Base-by-base conservation (phyloP, 2,329 filamentous ascomycete species). In the Ustilaginoidea virens region DNA sequence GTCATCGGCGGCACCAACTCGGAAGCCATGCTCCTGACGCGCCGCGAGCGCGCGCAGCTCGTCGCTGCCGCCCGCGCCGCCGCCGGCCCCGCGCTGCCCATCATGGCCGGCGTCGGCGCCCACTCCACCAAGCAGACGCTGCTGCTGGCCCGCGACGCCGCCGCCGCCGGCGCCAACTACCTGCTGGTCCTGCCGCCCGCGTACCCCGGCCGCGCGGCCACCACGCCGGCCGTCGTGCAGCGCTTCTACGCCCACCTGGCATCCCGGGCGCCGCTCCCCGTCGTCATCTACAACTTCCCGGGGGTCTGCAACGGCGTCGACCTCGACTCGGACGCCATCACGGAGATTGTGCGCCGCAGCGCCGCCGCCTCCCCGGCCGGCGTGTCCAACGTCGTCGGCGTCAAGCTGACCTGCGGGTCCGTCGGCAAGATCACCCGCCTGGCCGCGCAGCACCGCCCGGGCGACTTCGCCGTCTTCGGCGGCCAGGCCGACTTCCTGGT, bases 81-180 rank as follows among this genome's bases (percentile, higher is more conserved):
- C 28, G 77, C 92, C 27, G 85, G 86, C 0, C 80, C 82, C 0
- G 76, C 87, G 51, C 93, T 87, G 52, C 85, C 86, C 17, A 63
- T 93, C 39, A 85, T 90, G 63, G 85, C 28, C 56, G 74, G 74
- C 19, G 67, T 72, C 5, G 63, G 70, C 12, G 71, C 66, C 1
- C 73, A 78, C 47, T 75, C 69, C 11, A 77, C 69, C 3, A 61
- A 62, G 36, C 73, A 79, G 49, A 67, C 69, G 4, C 57, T 74
- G 1, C 65, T 75, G 45, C 65, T 63, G 34, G 60, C 73, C 30
- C 41, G 47, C 17, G 74, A 78, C 41, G 74, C 74, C 1, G 54
- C 57, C 13, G 4, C 4, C 2, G 27, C 29, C 4, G 33, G 34
- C 3, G 34, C 34, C 7, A 63, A 37, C 25, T 37, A 35, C 14